Percentiles rank a stretch among this genome's conserved stretches.
phyloP scores from a whole-genome alignment of 2,329 filamentous ascomycete species.

The Hirsutella minnesotensis region DNA sequence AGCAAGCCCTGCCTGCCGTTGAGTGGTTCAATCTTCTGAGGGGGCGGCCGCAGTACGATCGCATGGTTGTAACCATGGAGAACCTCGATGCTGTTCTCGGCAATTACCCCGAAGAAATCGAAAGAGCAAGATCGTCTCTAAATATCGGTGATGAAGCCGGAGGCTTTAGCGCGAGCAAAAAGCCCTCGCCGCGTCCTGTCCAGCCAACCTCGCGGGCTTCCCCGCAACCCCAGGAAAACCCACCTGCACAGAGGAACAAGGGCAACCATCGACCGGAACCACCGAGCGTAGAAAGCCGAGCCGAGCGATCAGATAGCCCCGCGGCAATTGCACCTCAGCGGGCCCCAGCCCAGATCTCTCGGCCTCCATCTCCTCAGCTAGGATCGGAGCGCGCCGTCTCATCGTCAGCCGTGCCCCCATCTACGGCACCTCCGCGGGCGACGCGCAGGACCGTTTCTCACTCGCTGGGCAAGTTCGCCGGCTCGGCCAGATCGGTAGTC shows the following conservation, averaged over 20 bases:
- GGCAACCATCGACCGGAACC: too few relatives aligned
- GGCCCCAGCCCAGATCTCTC: neutral
- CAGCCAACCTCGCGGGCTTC: too few relatives aligned
- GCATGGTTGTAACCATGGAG: conserved; percentile 20
- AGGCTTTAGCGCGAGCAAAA: too few relatives aligned
- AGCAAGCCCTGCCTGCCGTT: conserved; percentile 22
- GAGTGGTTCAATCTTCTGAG: conserved; percentile 27
- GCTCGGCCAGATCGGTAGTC: neutral
- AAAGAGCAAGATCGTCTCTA: conserved; percentile 4
- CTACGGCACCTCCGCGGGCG: neutral
- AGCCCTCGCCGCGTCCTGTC: neutral
- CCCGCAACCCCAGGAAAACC: too few relatives aligned
- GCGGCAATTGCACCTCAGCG: neutral
- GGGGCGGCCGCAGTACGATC: conserved; percentile 16
- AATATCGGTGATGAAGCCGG: neutral
- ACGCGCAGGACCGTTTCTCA: neutral
- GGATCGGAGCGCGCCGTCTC: conserved; percentile 1
- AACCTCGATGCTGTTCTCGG: conserved; percentile 23
- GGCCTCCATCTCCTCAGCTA: conserved; percentile 7
- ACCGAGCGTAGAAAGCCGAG: neutral
- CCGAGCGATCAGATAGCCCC: neutral
- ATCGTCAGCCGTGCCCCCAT: neutral
- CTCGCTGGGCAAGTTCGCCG: neutral
- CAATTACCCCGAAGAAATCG: conserved; percentile 20
- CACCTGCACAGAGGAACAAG: too few relatives aligned